Conservation (phyloP, 108 stramenopile species). For the Cyclotella sp. region DNA sequence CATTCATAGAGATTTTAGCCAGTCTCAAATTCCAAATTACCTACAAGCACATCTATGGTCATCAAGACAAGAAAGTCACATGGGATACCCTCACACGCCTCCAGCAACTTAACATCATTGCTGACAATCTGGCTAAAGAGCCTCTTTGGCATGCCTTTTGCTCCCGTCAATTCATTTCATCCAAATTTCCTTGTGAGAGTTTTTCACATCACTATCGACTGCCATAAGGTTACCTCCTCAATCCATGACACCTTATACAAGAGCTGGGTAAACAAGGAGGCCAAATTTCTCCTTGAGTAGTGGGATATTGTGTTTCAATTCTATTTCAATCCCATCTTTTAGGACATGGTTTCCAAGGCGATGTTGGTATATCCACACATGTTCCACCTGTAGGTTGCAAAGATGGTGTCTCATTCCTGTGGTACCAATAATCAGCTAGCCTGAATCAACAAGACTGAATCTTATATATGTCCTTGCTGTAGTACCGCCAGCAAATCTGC, state of each 20-base stretch:
- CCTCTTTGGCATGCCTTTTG: neutral
- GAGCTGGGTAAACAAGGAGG: neutral
- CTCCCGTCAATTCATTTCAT: neutral
- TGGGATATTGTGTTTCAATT: neutral
- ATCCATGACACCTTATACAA: too few species aligned
- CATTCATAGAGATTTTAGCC: too few species aligned
- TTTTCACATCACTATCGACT: neutral
- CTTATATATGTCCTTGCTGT: neutral
- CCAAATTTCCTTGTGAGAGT: neutral
- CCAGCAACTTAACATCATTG: neutral
- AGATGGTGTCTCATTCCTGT: too few species aligned
- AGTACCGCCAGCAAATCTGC: too few species aligned
- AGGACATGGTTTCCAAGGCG: neutral
- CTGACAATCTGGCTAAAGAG: neutral
- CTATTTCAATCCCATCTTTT: neutral
- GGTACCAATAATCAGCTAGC: neutral
- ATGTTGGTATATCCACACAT: neutral
- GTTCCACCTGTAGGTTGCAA: neutral
- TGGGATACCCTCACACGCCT: neutral
- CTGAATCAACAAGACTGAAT: neutral
- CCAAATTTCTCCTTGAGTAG: neutral
- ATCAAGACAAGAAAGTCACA: too few species aligned
- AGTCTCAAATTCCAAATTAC: too few species aligned
- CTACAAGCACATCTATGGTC: too few species aligned
- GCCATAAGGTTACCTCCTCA: neutral